Conservation (phyloP, 2,329 filamentous ascomycete genomes). For the Fusarium brachygibbosum region DNA sequence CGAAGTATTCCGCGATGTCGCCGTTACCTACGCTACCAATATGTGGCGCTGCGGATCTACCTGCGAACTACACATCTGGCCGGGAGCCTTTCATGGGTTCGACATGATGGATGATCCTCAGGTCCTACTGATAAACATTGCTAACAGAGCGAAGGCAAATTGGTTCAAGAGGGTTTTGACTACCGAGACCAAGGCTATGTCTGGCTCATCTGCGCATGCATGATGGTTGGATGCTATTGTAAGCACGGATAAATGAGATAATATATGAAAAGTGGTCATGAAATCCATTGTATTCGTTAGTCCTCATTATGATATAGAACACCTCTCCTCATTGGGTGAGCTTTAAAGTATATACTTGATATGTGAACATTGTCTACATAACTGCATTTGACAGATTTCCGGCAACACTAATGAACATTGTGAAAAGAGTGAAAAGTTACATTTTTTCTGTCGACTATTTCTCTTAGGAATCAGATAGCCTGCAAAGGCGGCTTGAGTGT, state of each 20-base stretch:
- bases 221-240: not conserved
- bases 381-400: too few species aligned
- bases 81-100: constrained; percentile 11
- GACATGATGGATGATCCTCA: constrained; percentile 16
- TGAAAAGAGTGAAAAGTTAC: not conserved
- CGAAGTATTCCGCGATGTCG: constrained; percentile 13
- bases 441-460: too few species aligned
- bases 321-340: accelerated
- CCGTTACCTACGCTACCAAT: constrained; percentile 1
- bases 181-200: not conserved
- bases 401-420: not conserved
- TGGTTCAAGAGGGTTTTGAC: constrained; percentile 9
- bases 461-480: too few species aligned
- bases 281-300: too few species aligned
- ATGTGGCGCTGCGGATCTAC: constrained; percentile 17
- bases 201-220: not conserved
- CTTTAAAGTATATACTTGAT: not conserved
- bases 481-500: too few species aligned
- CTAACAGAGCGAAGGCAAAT: constrained; percentile 2
- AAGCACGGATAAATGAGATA: not conserved
- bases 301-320: too few species aligned
- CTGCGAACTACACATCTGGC: constrained; percentile 16
- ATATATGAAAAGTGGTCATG: too few species aligned
- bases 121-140: not conserved
- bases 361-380: not conserved